phyloP scores from a whole-genome alignment of 345 rosid species.

The Acer saccharum region DNA sequence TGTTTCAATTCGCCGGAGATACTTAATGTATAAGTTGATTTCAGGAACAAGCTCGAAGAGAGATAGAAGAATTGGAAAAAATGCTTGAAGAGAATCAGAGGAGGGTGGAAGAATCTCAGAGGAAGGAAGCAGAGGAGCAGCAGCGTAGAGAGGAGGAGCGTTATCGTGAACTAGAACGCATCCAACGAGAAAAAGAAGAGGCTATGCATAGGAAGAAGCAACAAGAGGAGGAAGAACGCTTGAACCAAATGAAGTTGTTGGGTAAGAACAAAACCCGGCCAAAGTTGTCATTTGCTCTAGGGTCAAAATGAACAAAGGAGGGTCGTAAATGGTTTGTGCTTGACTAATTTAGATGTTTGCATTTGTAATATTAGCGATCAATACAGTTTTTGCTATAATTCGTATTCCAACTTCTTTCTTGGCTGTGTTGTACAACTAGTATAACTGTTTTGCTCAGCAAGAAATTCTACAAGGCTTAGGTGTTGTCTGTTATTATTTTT shows the following conservation, averaged over 20 bases:
- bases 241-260: slow-evolving; percentile 83
- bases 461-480: too few relatives aligned
- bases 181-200: slow-evolving; percentile 84
- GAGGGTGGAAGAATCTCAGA: slow-evolving; percentile 81
- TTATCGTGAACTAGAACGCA: slow-evolving; percentile 74
- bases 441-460: too few relatives aligned
- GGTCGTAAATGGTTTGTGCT: too few relatives aligned
- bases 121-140: slow-evolving; percentile 83
- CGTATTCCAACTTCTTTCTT: too few relatives aligned
- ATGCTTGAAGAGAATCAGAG: slow-evolving; percentile 76
- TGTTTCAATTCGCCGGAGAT: not conserved
- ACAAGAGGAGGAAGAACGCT: slow-evolving; percentile 91
- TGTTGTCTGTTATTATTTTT: too few relatives aligned
- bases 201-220: slow-evolving; percentile 81
- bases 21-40: slow-evolving; percentile 8
- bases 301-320: slow-evolving; percentile 60
- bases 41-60: slow-evolving; percentile 71
- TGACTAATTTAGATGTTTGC: too few relatives aligned
- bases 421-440: too few relatives aligned
- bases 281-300: slow-evolving; percentile 83
- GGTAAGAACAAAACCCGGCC: slow-evolving; percentile 98
- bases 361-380: too few relatives aligned
- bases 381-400: too few relatives aligned
- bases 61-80: slow-evolving; percentile 75
- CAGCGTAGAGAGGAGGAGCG: slow-evolving; percentile 86